Base-by-base conservation (phyloP, 2,329 filamentous ascomycete genomes). In the Botrytis galanthina region DNA sequence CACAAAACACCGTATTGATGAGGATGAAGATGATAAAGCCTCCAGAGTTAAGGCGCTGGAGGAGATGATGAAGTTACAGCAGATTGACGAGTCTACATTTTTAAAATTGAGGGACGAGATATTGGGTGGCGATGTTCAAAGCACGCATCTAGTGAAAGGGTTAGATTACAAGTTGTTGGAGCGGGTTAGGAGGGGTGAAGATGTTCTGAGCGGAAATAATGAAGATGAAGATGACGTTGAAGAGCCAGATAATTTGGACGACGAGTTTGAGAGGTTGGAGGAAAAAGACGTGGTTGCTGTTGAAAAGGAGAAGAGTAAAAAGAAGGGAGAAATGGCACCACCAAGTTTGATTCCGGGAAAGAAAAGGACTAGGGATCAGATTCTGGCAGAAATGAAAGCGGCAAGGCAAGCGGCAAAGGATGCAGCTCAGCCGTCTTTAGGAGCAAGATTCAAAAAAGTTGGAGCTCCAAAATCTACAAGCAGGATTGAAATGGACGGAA, bases 101-200 rank as follows among this genome's bases (percentile, higher is more conserved):
- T 91, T 95, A 78, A 90, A 87, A 78, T 82, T 95, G 59, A 86
- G 92, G 48, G 88, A 88, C 75, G 88, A 97, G 78, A 93, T 98
- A 72, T 89, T 93, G 0, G 95, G 94, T 5, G 95, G 95, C 12
- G 92, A 97, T 81, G 70, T 95, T 35, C 85, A 85, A 22, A 93
- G 90, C 78, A 97, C 94, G 22, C 94, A 97, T 85, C 83, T 98
- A 76, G 91, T 98, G 66, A 98, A 98, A 81, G 96, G 96, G 0
- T 83, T 99, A 68, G 96, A 99, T 82, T 92, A 94, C 81, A 92
- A 92, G 81, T 84, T 98, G 20, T 84, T 95, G 42, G 89, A 92
- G 81, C 86, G 90, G 77, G 87, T 92, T 74, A 87, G 87, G 74
- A 87, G 86, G 72, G 93, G 92, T 26, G 73, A 74, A 42, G 73